Conservation (phyloP, 73 alveolate species). For the Paramecium sexaurelia region DNA sequence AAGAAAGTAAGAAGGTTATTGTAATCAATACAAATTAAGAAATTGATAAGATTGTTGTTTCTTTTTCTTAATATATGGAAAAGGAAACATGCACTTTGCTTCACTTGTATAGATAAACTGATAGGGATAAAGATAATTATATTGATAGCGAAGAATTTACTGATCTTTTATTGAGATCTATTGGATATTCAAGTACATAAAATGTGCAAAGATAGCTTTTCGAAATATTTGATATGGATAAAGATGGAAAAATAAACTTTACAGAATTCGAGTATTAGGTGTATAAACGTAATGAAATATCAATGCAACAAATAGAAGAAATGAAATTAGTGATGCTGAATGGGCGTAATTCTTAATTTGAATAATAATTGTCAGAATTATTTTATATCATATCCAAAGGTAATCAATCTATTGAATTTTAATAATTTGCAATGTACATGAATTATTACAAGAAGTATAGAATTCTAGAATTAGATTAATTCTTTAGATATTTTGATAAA, state of each 20-base stretch:
- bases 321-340: neutral
- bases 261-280: conserved; percentile 52
- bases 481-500: conserved; percentile 24
- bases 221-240: conserved; percentile 50
- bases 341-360: neutral
- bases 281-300: neutral
- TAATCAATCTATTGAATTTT: neutral
- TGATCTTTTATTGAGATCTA: neutral
- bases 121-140: neutral
- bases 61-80: neutral
- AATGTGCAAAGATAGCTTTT: neutral
- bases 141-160: neutral
- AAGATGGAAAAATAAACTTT: conserved; percentile 32
- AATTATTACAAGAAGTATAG: neutral
- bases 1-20: neutral
- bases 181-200: neutral
- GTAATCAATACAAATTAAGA: conserved; percentile 7
- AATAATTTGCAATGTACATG: neutral
- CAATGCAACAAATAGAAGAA: neutral
- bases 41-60: conserved; percentile 22
- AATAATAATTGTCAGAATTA: neutral
- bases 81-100: neutral
- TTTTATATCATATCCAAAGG: neutral
- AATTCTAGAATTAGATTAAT: conserved; percentile 32
- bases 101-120: neutral